Base-by-base conservation (phyloP, 2,329 filamentous ascomycete genomes). In the Sporothrix euskadiensis region DNA sequence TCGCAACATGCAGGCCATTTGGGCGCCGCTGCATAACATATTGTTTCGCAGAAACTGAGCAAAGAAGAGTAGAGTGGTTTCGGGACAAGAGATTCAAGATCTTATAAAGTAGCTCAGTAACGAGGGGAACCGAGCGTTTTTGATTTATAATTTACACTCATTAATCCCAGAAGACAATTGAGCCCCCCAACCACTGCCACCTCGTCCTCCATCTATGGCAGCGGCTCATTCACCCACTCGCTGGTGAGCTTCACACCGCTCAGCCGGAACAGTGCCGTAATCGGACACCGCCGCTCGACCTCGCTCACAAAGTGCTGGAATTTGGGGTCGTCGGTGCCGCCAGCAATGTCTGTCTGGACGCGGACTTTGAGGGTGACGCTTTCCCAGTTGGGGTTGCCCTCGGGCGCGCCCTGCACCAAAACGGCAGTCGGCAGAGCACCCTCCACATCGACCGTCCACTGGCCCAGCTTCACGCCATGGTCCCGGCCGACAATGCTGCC, bases 201-300 rank as follows among this genome's bases (percentile, higher is more conserved):
- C 35, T 26, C 26, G 26, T 26, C 26, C 26, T 5, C 35, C 35
- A 35, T 35, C 30, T 30, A 54, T n/a, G 16, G 19, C 63, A 73
- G 41, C 63, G 71, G 52, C 71, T 73, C 71, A 54, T 73, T 59
- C 39, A 47, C 52, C 71, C 71, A 73, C 54, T 56, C 71, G 54
- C 39, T 69, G 22, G 39, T 59, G 52, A 73, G 49, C 52, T 41
- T 22, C 22, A 61, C 65, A 30, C 71, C 71, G 71, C 71, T 69
- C 10, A 57, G 63, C 39, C 52, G 32, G 63, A 73, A 73, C n/a
- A 73, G 71, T 2, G 49, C 49, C 39, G 71, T 73, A 54, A 73
- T 73, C 26, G 71, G 71, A 30, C 71, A 73, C 4, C 71, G 71
- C 39, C 71, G 71, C 71, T 73, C 71, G 35, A 73, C 71, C 63